Evolutionary conservation across 169 alveolate genomes (phyloP).

Genomic region (Plasmodium malariae): DNA sequence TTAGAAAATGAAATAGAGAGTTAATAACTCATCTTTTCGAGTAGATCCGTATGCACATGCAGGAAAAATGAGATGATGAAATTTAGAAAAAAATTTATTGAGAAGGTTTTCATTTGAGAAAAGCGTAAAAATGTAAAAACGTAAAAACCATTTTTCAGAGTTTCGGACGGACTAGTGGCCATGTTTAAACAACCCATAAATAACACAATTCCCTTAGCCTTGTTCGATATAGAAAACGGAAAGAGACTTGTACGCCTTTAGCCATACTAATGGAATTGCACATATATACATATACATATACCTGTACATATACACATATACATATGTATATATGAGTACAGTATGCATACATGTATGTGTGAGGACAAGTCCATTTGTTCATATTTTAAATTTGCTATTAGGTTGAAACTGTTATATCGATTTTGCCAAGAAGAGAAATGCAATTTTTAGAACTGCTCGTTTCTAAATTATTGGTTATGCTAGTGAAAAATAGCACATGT

Average conservation of each 20-base stretch:
- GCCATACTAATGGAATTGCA: too few species aligned
- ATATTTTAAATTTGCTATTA: constrained; percentile 1
- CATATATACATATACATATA: background rate
- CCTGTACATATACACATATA: background rate
- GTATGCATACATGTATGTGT: background rate
- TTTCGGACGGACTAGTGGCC: constrained; percentile 85
- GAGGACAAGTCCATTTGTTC: background rate
- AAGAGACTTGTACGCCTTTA: constrained; percentile 80
- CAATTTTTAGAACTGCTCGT: constrained; percentile 85
- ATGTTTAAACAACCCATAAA: constrained; percentile 84
- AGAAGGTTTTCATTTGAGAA: background rate
- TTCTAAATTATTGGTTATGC: constrained; percentile 81
- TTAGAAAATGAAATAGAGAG: background rate
- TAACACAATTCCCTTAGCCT: constrained; percentile 79
- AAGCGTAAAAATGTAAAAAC: too few species aligned
- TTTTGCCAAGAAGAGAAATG: constrained; percentile 80
- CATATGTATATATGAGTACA: background rate
- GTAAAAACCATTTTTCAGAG: too few species aligned
- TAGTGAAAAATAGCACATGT: background rate
- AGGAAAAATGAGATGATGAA: background rate
- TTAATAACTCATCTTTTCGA: background rate
- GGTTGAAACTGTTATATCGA: constrained; percentile 79
- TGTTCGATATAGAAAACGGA: constrained; percentile 85
- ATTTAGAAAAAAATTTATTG: background rate
- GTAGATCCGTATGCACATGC: background rate